Conservation (phyloP, 75 land plant species). For the Pseudotsuga menziesii region DNA sequence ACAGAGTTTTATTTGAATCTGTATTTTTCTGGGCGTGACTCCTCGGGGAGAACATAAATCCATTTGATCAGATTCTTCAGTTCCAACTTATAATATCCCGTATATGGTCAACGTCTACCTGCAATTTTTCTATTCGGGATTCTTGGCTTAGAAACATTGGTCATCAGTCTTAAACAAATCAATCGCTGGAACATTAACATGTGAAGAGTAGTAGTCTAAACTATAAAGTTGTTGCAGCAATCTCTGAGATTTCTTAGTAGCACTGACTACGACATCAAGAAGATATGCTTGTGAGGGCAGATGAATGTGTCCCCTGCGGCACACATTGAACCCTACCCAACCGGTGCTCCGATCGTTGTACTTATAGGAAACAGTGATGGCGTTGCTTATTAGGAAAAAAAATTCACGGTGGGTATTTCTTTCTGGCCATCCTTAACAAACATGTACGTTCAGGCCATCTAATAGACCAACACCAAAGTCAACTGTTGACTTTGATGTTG, state of each 20-base stretch:
- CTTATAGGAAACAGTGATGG: not conserved
- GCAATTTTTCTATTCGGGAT: too few species aligned
- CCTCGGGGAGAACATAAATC: too few species aligned
- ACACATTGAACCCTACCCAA: not conserved
- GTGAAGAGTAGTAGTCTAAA: not conserved
- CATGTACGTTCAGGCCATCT: too few species aligned
- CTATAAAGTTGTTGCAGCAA: slow-evolving; percentile 14
- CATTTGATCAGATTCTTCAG: too few species aligned
- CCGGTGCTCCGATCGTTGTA: too few species aligned
- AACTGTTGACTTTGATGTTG: too few species aligned
- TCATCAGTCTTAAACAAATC: slow-evolving; percentile 1
- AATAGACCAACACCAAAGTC: too few species aligned
- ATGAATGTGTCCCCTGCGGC: too few species aligned
- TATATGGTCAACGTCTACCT: slow-evolving; percentile 3
- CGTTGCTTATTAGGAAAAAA: slow-evolving; percentile 29
- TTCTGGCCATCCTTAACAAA: too few species aligned
- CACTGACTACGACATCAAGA: not conserved
- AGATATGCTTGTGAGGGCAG: not conserved
- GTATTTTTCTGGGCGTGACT: too few species aligned
- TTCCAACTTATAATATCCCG: slow-evolving; percentile 19
- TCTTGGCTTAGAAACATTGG: not conserved
- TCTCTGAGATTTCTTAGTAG: slow-evolving; percentile 13
- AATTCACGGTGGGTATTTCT: slow-evolving; percentile 19
- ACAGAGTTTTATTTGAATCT: too few species aligned
- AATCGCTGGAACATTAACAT: not conserved